Conservation (phyloP, 225 moss, liverwort and hornwort genomes). For the Pleurozium schreberi region DNA sequence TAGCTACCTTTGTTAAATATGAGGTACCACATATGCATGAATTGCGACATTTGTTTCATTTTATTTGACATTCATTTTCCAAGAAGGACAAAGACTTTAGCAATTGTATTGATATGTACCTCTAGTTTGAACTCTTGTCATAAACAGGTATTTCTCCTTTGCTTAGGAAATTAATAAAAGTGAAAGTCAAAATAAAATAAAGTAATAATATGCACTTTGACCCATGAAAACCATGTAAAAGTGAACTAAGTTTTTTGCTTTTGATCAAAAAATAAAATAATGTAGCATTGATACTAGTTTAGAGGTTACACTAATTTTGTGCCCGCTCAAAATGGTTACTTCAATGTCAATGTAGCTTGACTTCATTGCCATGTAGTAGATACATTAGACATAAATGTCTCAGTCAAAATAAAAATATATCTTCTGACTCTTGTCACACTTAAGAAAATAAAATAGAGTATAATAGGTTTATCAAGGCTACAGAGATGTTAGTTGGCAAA, state of each 20-base stretch:
- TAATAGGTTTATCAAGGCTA: background rate
- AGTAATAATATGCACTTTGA: background rate
- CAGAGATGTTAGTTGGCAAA: background rate
- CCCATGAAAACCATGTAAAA: background rate
- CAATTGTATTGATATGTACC: background rate
- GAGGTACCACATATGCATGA: accelerated
- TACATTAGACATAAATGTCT: too few relatives aligned
- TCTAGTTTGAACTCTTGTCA: background rate
- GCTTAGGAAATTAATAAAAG: background rate
- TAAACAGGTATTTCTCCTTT: too few relatives aligned
- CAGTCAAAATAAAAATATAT: too few relatives aligned
- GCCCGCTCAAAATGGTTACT: accelerated
- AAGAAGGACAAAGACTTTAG: background rate
- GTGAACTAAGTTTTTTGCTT: background rate
- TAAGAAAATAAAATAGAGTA: too few relatives aligned
- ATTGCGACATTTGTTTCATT: background rate
- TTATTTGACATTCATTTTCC: background rate
- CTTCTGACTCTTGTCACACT: too few relatives aligned
- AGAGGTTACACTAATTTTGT: background rate
- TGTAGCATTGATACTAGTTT: background rate
- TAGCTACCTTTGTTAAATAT: accelerated
- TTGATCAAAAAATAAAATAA: background rate
- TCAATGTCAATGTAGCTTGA: too few relatives aligned
- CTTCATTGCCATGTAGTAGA: too few relatives aligned
- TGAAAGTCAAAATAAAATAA: background rate